These are phyloP conservation scores for Discostella pseudostelligera DNA, from an alignment of 108 stramenopile genomes.

Conservation along the genomic window DNA sequence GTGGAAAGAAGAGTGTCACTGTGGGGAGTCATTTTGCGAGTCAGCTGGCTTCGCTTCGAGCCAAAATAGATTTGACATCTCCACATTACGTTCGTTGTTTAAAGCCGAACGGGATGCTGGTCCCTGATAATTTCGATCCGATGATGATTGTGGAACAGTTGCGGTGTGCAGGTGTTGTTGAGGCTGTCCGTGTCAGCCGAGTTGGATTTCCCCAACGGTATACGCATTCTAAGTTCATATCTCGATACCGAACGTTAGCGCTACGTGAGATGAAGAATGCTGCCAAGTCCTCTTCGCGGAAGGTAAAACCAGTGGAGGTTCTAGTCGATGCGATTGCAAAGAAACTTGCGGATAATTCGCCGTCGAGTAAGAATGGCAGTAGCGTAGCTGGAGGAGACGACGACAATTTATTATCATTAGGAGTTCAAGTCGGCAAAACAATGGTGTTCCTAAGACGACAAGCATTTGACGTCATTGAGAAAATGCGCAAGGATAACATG, in stretches of 20 bases:
- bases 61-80: slow-evolving; percentile 54
- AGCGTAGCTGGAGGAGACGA: slow-evolving; percentile 9
- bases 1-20: slow-evolving; percentile 45
- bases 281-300: slow-evolving; percentile 28
- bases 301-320: slow-evolving; percentile 49
- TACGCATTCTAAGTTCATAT: slow-evolving; percentile 49
- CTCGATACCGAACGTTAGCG: slow-evolving; percentile 46
- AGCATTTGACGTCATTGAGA: slow-evolving; percentile 62
- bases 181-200: slow-evolving; percentile 67
- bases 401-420: slow-evolving; percentile 32
- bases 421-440: slow-evolving; percentile 65
- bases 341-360: slow-evolving; percentile 16
- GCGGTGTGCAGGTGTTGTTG: slow-evolving; percentile 70
- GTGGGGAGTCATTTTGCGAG: slow-evolving; percentile 60
- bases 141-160: slow-evolving; percentile 68
- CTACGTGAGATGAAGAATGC: slow-evolving; percentile 51
- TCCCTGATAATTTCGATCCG: slow-evolving; percentile 59
- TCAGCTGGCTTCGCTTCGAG: slow-evolving; percentile 63
- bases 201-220: slow-evolving; percentile 68
- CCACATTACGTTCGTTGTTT: slow-evolving; percentile 84
- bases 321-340: slow-evolving; percentile 41
- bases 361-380: not conserved
- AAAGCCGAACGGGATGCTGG: slow-evolving; percentile 67
- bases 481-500: slow-evolving; percentile 37
- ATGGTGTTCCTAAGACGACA: slow-evolving; percentile 65